These are phyloP conservation scores for Hygrocybe punicea DNA, from an alignment of 768 basidiomycete species.

Conservation along the genomic window DNA sequence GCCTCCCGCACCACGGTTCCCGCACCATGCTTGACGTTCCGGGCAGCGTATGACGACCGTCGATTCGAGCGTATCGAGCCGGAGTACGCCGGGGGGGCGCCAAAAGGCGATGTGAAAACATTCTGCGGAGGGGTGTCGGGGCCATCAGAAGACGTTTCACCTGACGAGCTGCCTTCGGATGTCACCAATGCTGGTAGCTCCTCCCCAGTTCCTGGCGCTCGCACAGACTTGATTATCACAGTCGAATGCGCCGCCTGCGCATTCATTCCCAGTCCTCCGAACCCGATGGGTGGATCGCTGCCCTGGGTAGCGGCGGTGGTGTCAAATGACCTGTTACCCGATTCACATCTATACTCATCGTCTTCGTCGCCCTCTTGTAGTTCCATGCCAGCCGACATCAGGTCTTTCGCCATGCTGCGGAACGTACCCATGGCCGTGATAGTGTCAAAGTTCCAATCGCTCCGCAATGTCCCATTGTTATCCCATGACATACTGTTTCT, in stretches of 20 bases:
- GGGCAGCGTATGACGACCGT: constrained; percentile 76
- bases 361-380: constrained; percentile 52
- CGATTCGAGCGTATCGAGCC: constrained; percentile 61
- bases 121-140: constrained; percentile 36
- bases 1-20: constrained; percentile 78
- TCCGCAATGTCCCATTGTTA: constrained; percentile 69
- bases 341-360: constrained; percentile 45
- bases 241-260: constrained; percentile 64
- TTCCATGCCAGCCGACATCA: constrained; percentile 57
- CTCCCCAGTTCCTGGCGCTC: constrained; percentile 37
- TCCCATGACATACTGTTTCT: constrained; percentile 67
- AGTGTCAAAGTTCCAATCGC: constrained; percentile 96
- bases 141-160: constrained; percentile 45
- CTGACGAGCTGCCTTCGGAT: constrained; percentile 32
- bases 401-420: constrained; percentile 66
- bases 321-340: constrained; percentile 49
- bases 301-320: constrained; percentile 63
- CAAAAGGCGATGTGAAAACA: constrained; percentile 32
- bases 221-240: constrained; percentile 55
- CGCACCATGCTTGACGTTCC: constrained; percentile 54
- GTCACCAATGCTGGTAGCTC: constrained; percentile 42
- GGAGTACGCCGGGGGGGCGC: constrained; percentile 70
- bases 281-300: constrained; percentile 46
- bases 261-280: constrained; percentile 36
- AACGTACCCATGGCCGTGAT: constrained; percentile 78